Percentiles rank a stretch among this genome's conserved stretches.
These are phyloP conservation scores for Starmerella stigmatis DNA, from an alignment of 805 yeast species.

Conservation along the genomic window DNA sequence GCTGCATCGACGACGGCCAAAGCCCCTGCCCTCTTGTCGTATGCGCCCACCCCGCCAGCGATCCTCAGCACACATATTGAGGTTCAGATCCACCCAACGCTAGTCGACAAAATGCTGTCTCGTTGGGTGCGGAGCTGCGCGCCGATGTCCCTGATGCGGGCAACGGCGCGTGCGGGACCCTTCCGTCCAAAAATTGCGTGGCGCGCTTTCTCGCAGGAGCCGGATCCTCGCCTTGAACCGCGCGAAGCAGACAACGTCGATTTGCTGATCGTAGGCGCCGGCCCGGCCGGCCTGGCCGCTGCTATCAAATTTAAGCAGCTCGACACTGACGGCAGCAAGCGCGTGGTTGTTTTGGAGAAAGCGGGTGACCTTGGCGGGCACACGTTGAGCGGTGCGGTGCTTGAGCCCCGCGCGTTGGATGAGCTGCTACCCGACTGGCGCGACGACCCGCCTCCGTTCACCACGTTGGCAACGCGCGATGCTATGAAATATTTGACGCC, in stretches of 20 bases:
- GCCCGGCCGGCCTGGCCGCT: conserved; percentile 93
- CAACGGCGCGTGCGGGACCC: too few species aligned
- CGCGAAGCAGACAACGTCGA: conserved; percentile 82
- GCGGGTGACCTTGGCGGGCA: conserved; percentile 91
- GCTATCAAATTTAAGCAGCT: conserved; percentile 83
- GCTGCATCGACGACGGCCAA: neutral
- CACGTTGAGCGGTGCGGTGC: conserved; percentile 83
- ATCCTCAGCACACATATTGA: neutral
- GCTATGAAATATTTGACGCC: conserved; percentile 55
- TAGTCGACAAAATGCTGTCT: neutral
- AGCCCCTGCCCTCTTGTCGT: neutral
- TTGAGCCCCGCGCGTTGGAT: conserved; percentile 78
- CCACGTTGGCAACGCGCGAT: conserved; percentile 66
- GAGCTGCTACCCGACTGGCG: conserved; percentile 67
- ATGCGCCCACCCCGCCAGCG: neutral
- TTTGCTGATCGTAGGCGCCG: conserved; percentile 94
- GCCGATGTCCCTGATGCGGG: neutral
- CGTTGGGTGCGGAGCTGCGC: conserved; percentile 2
- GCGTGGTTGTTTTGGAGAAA: conserved; percentile 86
- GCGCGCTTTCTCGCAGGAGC: conserved; percentile 1
- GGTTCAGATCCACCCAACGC: conserved; percentile 3
- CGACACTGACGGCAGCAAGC: conserved; percentile 54
- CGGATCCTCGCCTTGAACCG: conserved; percentile 36
- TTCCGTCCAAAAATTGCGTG: too few species aligned
- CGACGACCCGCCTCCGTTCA: conserved; percentile 42